Percentiles rank a stretch among this genome's conserved stretches.
phyloP scores from a whole-genome alignment of 306 rosid genomes.

The Crataegus laevigata region DNA sequence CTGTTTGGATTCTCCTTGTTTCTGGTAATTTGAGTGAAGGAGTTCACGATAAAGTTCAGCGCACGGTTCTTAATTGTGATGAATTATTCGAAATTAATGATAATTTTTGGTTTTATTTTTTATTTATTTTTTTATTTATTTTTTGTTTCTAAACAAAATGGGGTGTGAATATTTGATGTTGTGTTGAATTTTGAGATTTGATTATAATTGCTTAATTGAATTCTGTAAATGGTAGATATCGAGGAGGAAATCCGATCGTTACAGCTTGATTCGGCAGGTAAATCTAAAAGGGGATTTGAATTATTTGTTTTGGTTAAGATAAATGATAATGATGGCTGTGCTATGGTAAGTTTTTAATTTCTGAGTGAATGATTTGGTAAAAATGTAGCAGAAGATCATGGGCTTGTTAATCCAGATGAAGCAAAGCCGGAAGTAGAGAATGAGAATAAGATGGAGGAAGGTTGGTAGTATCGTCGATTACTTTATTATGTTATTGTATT shows the following conservation, averaged over 20 bases:
- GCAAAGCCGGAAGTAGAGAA: constrained; percentile 47
- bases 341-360: constrained; percentile 13
- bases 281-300: not conserved
- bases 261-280: constrained; percentile 92
- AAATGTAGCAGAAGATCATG: constrained; percentile 57
- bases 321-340: not conserved
- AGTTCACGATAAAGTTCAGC: not conserved
- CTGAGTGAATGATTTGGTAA: constrained; percentile 14
- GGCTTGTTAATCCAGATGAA: constrained; percentile 48
- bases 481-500: not conserved
- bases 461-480: constrained; percentile 38
- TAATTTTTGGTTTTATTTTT: no score
- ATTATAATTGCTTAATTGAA: constrained; percentile 11
- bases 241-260: constrained; percentile 83
- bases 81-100: not conserved
- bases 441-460: constrained; percentile 61
- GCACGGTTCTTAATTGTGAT: not conserved
- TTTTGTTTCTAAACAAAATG: no score
- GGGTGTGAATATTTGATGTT: not conserved
- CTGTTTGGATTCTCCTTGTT: not conserved
- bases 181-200: not conserved
- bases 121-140: no score
- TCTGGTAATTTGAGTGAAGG: not conserved
- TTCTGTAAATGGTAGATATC: constrained; percentile 53
- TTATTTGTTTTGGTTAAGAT: not conserved